Base-by-base conservation (phyloP, 2,329 filamentous ascomycete genomes). In the Alternaria brassicae region DNA sequence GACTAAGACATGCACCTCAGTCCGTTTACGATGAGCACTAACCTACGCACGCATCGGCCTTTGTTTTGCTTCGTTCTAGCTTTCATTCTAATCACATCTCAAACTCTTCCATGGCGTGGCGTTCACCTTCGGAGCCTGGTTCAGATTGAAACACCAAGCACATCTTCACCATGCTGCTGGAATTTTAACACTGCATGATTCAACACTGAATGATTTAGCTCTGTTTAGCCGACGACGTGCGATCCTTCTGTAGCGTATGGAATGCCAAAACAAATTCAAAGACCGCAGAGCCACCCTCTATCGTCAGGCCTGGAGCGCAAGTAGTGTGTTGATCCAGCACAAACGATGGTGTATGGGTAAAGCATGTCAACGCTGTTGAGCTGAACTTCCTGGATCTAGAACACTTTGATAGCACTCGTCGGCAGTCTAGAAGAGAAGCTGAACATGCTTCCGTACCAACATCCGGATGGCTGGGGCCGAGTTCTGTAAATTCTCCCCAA, bases 11-110 rank as follows among this genome's bases (percentile, higher is more conserved):
- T 48, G 44, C 30, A 48, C 44, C 44, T 36, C 19, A 15, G 19
- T 48, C 44, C 28, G 21, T 23, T 48, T 34, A 19, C 19, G 44
- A 48, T 34, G 13, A 23, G 19, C 15, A 48, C 19, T 34, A 34
- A 23, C 25, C 7, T 44, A 25, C 28, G 30, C 32, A 48, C 25
- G 28, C 30, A 23, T 10, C 44, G 12, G 8, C 19, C 19, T 34
- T 48, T 21, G 13, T 48, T 36, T 48, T 48, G 32, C 19, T 48
- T 23, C 19, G 44, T 32, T 48, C 30, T 32, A 6, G 12, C 37
- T 40, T 40, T 8, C 4, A 34, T 21, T 34, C 44, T 36, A 19
- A 12, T 13, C 19, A 45, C 30, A 21, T 36, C 19, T 19, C 44
- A 34, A 34, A 5, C 19, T 36, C 44, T 48, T 34, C 9, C 2